phyloP scores from a whole-genome alignment of 441 rosid genomes.

The Theobroma grandiflorum region DNA sequence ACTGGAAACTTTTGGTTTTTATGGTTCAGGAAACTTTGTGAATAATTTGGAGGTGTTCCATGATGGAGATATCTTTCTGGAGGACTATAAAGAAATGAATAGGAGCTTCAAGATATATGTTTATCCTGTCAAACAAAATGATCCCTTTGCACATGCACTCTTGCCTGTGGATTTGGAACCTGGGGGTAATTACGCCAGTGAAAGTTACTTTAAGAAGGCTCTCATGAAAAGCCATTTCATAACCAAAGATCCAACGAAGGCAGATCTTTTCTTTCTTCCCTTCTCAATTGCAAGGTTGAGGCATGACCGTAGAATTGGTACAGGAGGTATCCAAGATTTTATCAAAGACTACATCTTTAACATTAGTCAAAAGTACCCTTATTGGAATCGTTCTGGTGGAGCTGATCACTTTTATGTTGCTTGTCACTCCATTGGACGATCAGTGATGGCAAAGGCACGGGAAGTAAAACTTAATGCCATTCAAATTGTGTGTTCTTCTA shows the following conservation, averaged over 20 bases:
- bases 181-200: conserved; percentile 69
- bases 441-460: conserved; percentile 34
- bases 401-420: conserved; percentile 54
- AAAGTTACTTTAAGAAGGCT: conserved; percentile 67
- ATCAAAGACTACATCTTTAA: conserved; percentile 54
- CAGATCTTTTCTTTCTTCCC: conserved; percentile 72
- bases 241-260: conserved; percentile 57
- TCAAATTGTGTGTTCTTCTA: conserved; percentile 32
- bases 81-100: conserved; percentile 56
- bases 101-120: conserved; percentile 69
- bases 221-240: conserved; percentile 65
- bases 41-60: conserved; percentile 52
- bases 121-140: conserved; percentile 60
- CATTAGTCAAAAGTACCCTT: conserved; percentile 43
- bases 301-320: conserved; percentile 59
- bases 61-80: conserved; percentile 47
- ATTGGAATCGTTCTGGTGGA: conserved; percentile 51
- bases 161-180: conserved; percentile 63
- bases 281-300: conserved; percentile 70
- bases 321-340: conserved; percentile 53
- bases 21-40: conserved; percentile 51
- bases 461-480: conserved; percentile 46
- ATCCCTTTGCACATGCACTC: conserved; percentile 62
- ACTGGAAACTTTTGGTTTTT: conserved; percentile 44
- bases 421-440: conserved; percentile 47